Conservation (phyloP, 2,329 filamentous ascomycete genomes). For the Fusarium robinianum region DNA sequence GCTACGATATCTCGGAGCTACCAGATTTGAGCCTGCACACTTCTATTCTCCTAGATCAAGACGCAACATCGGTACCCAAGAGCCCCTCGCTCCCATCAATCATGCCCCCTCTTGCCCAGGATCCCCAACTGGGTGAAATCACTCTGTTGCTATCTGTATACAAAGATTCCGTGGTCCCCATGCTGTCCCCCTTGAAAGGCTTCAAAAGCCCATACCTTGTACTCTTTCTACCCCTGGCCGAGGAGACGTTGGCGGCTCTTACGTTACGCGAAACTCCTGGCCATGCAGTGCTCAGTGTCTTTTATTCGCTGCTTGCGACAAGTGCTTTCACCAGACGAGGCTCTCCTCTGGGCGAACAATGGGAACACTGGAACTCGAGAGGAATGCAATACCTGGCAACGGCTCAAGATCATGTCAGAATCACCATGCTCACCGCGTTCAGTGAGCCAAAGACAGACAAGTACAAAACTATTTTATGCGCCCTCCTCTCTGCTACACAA, state of each 20-base stretch:
- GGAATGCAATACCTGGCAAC: neutral
- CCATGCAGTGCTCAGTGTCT: conserved; percentile 1
- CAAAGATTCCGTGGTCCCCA: neutral
- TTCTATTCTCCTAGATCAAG: too few relatives aligned
- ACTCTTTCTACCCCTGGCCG: neutral
- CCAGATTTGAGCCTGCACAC: too few relatives aligned
- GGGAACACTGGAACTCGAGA: neutral
- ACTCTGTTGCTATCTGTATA: neutral
- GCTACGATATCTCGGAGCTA: too few relatives aligned
- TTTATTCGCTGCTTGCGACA: neutral
- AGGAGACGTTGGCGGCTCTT: conserved; percentile 1
- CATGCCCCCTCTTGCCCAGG: neutral
- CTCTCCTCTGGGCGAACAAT: neutral
- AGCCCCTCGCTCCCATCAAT: neutral
- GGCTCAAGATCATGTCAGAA: too few relatives aligned
- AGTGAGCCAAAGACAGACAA: too few relatives aligned
- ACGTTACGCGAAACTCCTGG: neutral
- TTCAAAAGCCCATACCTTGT: neutral
- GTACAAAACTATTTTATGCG: too few relatives aligned
- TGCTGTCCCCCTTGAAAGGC: neutral
- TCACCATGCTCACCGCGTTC: too few relatives aligned
- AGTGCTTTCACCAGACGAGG: neutral
- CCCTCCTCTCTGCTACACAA: too few relatives aligned
- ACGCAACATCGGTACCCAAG: too few relatives aligned
- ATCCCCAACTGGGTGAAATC: too few relatives aligned